Evolutionary conservation across 495 filamentous ascomycete species (phyloP).

Genomic region (Podospora tetraspora): DNA sequence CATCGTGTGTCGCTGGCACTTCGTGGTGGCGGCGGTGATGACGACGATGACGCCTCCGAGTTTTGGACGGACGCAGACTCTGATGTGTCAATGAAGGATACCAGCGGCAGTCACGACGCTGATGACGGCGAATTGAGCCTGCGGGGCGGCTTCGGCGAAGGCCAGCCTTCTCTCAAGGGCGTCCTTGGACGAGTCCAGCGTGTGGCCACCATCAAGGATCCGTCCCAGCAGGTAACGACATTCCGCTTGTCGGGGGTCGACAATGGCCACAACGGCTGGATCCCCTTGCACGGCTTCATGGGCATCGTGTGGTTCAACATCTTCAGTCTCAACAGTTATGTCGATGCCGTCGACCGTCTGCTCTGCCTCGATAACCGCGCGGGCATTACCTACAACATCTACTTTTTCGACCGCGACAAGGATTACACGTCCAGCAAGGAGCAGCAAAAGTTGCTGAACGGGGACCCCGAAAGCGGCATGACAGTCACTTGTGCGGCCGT

Average conservation of each 20-base stretch:
- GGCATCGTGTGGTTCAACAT: conserved; percentile 25
- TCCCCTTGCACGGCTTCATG: conserved; percentile 27
- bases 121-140: background rate
- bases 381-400: conserved; percentile 22
- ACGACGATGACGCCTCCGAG: conserved; percentile 1
- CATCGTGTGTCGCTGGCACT: conserved; percentile 1
- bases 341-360: conserved; percentile 31
- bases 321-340: conserved; percentile 20
- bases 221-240: background rate
- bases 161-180: background rate
- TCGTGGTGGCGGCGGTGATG: conserved; percentile 17
- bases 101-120: background rate
- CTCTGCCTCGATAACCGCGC: conserved; percentile 22
- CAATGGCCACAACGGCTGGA: background rate
- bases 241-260: background rate
- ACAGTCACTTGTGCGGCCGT: conserved; percentile 5
- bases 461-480: background rate
- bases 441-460: background rate
- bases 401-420: conserved; percentile 15
- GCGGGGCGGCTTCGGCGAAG: background rate
- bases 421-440: conserved; percentile 8
- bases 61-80: background rate
- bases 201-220: background rate
- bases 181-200: background rate
- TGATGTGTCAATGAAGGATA: background rate